phyloP scores from a whole-genome alignment of 2,329 filamentous ascomycete genomes.

The Aschersonia sp. region DNA sequence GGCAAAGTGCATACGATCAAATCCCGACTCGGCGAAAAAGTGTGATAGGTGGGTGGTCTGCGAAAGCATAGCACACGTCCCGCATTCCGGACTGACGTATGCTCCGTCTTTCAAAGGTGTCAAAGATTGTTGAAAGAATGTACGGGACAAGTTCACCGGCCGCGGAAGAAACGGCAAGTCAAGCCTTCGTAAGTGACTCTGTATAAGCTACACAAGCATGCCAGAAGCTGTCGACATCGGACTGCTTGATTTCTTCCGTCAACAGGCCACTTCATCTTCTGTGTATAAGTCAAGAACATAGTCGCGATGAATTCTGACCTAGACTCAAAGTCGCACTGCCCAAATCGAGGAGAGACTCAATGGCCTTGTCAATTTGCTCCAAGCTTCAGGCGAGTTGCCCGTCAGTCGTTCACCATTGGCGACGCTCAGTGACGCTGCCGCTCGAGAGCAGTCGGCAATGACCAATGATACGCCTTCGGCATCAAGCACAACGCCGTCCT shows the following conservation, averaged over 20 bases:
- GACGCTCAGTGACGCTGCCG: slow-evolving; percentile 13
- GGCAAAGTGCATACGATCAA: slow-evolving; percentile 33
- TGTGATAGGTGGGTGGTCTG: slow-evolving; percentile 25
- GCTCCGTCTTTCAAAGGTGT: slow-evolving; percentile 19
- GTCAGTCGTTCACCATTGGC: slow-evolving; percentile 10
- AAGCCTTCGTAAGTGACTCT: slow-evolving; percentile 31
- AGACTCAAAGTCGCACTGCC: slow-evolving; percentile 25
- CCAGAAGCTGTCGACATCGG: no score
- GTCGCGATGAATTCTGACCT: not conserved
- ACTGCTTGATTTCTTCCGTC: not conserved
- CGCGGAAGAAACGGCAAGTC: slow-evolving; percentile 34
- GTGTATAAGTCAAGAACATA: not conserved
- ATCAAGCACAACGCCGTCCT: slow-evolving; percentile 6
- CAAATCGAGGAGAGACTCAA: slow-evolving; percentile 35
- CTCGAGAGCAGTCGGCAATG: slow-evolving; percentile 10
- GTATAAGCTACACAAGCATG: no score
- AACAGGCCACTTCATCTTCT: not conserved
- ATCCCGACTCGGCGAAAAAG: slow-evolving; percentile 19
- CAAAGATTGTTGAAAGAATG: slow-evolving; percentile 33
- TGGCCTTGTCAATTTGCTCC: slow-evolving; percentile 31
- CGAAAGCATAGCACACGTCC: no score
- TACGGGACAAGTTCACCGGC: slow-evolving; percentile 29
- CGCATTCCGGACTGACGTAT: not conserved
- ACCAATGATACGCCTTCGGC: slow-evolving; percentile 11
- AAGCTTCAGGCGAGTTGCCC: slow-evolving; percentile 24